A percentile compares a stretch with the other conserved stretches of the same genome.
Conservation (phyloP, 2,329 filamentous ascomycete species). For the Trichoderma guizhouense region DNA sequence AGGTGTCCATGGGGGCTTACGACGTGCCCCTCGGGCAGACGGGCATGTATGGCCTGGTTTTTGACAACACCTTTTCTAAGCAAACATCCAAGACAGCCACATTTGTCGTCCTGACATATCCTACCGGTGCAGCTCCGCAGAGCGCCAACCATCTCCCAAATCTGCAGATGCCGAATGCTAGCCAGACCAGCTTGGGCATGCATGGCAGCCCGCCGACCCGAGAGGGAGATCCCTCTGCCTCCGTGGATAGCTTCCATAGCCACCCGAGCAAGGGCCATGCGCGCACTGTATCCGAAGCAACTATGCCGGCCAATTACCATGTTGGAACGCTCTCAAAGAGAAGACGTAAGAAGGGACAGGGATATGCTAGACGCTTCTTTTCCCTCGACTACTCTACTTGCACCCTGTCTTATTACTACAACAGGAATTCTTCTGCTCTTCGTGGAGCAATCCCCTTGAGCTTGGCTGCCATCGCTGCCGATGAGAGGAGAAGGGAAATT, state of each 20-base stretch:
- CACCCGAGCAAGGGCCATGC: constrained; percentile 43
- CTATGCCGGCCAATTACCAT: constrained; percentile 59
- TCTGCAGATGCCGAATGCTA: constrained; percentile 44
- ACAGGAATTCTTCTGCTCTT: constrained; percentile 86
- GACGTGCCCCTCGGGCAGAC: constrained; percentile 71
- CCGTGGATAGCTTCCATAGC: constrained; percentile 60
- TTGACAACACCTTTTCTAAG: constrained; percentile 99
- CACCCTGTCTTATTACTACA: constrained; percentile 94
- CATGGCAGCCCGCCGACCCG: constrained; percentile 42
- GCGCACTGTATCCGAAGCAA: constrained; percentile 49
- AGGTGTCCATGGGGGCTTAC: constrained; percentile 85
- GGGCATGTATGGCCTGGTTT: constrained; percentile 94
- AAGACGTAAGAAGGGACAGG: constrained; percentile 87
- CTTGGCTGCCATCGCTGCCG: constrained; percentile 84
- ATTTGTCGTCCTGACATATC: constrained; percentile 91
- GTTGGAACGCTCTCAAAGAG: constrained; percentile 86
- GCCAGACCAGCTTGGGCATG: constrained; percentile 52
- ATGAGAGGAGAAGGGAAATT: constrained; percentile 84
- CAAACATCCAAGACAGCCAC: constrained; percentile 91
- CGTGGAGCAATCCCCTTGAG: constrained; percentile 90
- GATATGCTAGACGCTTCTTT: constrained; percentile 90
- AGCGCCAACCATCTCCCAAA: constrained; percentile 67
- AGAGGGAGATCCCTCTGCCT: constrained; percentile 48
- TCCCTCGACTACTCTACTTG: constrained; percentile 92
- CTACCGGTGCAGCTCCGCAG: constrained; percentile 74